Evolutionary conservation across 1,284 basidiomycete species (phyloP).

Genomic region (Thelephora terrestris): DNA sequence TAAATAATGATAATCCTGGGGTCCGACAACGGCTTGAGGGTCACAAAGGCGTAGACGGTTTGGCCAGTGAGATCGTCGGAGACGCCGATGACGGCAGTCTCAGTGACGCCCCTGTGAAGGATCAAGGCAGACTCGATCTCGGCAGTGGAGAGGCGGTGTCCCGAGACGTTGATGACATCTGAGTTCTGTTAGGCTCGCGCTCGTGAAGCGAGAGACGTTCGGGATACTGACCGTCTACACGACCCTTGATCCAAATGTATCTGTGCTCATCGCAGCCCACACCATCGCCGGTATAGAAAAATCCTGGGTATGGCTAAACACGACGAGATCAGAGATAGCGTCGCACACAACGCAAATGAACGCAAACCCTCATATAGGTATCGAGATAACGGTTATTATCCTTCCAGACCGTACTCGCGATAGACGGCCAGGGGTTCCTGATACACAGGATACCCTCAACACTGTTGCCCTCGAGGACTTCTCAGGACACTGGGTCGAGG

Average conservation of each 20-base stretch:
- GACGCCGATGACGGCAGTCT: constrained; percentile 90
- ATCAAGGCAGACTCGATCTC: constrained; percentile 97
- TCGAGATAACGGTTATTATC: constrained; percentile 82
- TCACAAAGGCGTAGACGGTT: constrained; percentile 81
- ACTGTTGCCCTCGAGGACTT: constrained; percentile 71
- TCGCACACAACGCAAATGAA: constrained; percentile 1
- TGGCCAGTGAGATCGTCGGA: constrained; percentile 85
- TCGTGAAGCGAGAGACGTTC: not conserved
- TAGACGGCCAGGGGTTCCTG: constrained; percentile 88
- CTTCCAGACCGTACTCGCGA: constrained; percentile 88
- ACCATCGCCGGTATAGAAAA: constrained; percentile 96
- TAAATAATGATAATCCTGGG: no score
- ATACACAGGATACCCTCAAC: constrained; percentile 90
- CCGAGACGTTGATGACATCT: constrained; percentile 92
- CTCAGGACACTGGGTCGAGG: constrained; percentile 74
- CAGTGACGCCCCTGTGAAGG: constrained; percentile 88
- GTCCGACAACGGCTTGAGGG: constrained; percentile 68
- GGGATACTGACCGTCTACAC: constrained; percentile 76
- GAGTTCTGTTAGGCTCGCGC: not conserved
- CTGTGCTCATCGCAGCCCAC: constrained; percentile 92
- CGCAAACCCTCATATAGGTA: constrained; percentile 76
- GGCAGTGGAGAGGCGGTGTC: constrained; percentile 93
- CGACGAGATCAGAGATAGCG: constrained; percentile 4
- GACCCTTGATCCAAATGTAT: constrained; percentile 98
- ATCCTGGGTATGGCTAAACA: constrained; percentile 65